phyloP scores from a whole-genome alignment of 768 basidiomycete genomes.

The Boletus sensibilis region DNA sequence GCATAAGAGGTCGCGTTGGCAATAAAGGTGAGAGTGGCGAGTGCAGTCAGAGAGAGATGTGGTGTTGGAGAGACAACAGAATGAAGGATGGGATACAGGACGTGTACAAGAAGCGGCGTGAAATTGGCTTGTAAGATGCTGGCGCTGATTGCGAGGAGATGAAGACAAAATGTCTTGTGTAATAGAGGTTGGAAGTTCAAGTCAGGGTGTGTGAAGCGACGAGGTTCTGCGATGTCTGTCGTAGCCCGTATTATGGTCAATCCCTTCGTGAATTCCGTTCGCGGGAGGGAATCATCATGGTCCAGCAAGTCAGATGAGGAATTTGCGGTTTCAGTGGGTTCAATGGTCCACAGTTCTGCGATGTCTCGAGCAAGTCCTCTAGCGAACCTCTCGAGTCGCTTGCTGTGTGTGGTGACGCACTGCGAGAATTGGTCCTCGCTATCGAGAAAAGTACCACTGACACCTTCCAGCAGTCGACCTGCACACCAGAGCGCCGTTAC shows the following conservation, averaged over 20 bases:
- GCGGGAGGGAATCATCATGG: conserved; percentile 39
- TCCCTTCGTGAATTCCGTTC: conserved; percentile 67
- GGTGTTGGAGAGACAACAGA: conserved; percentile 73
- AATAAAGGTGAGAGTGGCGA: conserved; percentile 68
- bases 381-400: conserved; percentile 60
- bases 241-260: conserved; percentile 61
- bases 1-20: conserved; percentile 81
- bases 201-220: conserved; percentile 25
- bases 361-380: conserved; percentile 61
- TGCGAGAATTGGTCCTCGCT: conserved; percentile 12
- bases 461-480: conserved; percentile 71
- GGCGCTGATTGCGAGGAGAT: conserved; percentile 68
- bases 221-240: conserved; percentile 44
- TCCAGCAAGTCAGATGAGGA: conserved; percentile 11
- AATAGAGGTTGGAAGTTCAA: conserved; percentile 54
- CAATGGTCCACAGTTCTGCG: conserved; percentile 69
- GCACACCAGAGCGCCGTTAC: conserved; percentile 86
- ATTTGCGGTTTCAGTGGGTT: conserved; percentile 32
- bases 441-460: conserved; percentile 48
- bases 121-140: conserved; percentile 75
- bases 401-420: conserved; percentile 32
- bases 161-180: conserved; percentile 70
- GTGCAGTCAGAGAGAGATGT: conserved; percentile 72
- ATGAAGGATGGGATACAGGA: conserved; percentile 84
- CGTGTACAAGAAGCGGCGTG: conserved; percentile 67